Conservation (phyloP, 2,329 filamentous ascomycete genomes). For the Pseudogymnoascus sp. region DNA sequence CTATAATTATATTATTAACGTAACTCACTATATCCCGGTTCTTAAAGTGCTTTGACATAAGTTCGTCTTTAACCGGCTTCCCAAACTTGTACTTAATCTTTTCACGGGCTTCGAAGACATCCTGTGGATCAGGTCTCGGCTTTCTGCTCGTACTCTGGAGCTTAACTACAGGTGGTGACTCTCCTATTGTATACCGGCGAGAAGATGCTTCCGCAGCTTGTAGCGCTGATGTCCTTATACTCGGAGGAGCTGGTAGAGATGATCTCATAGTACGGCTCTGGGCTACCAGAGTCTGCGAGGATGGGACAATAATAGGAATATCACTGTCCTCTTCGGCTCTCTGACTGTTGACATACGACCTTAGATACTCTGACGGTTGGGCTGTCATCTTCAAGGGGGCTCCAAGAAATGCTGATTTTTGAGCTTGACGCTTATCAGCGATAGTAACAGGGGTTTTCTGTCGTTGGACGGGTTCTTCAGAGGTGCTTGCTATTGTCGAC, state of each 20-base stretch:
- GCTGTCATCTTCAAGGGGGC: not conserved
- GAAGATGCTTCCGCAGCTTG: not conserved
- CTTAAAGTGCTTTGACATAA: constrained; percentile 12
- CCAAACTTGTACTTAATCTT: not conserved
- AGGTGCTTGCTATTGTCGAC: not conserved
- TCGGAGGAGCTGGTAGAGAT: too few species aligned
- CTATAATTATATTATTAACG: not conserved
- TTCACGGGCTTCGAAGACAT: not conserved
- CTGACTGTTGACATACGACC: not conserved
- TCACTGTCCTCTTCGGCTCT: not conserved
- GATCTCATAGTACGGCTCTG: not conserved
- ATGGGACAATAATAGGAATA: not conserved
- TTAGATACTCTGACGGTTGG: not conserved
- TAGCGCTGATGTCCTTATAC: not conserved
- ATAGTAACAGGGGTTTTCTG: not conserved
- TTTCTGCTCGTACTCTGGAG: not conserved
- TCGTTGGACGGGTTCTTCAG: not conserved
- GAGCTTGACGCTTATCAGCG: not conserved
- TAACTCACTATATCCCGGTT: constrained; percentile 13
- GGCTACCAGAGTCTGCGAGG: not conserved
- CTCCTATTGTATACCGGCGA: not conserved
- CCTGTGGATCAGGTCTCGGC: not conserved
- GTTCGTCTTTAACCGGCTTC: not conserved
- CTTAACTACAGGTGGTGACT: not conserved
- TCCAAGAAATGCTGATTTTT: not conserved